phyloP scores from a whole-genome alignment of 192 early-diverging fungal genomes.

The Diversispora epigaea region DNA sequence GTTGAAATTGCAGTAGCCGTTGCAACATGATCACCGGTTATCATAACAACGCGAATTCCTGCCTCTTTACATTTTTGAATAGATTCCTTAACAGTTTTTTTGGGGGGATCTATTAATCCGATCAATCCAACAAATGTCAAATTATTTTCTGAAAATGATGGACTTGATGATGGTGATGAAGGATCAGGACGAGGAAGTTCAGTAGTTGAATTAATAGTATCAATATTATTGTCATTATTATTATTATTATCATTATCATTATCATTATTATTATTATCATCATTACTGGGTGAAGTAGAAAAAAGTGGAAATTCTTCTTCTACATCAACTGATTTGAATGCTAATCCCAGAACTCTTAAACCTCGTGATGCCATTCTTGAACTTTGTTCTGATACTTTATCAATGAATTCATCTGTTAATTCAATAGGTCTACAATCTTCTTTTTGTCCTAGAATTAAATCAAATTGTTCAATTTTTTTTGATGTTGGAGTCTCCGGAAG shows the following conservation, averaged over 20 bases:
- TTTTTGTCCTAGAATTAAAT: conserved; percentile 37
- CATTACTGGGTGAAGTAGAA: conserved; percentile 38
- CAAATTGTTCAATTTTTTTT: conserved; percentile 31
- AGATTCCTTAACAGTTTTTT: conserved; percentile 76
- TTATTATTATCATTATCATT: conserved; percentile 46
- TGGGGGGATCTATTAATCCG: conserved; percentile 92
- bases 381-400: conserved; percentile 60
- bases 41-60: conserved; percentile 95
- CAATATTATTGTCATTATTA: too few relatives aligned
- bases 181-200: conserved; percentile 7
- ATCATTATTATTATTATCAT: conserved; percentile 38
- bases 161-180: conserved; percentile 52
- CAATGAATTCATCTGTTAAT: conserved; percentile 62
- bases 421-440: conserved; percentile 36
- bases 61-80: conserved; percentile 84
- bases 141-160: conserved; percentile 61
- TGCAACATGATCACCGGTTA: conserved; percentile 93
- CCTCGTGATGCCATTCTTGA: conserved; percentile 80
- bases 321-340: conserved; percentile 60
- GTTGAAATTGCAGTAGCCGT: conserved; percentile 93
- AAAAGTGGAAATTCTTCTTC: conserved; percentile 29
- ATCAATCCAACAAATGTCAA: conserved; percentile 87
- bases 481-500: conserved; percentile 36
- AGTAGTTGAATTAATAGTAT: too few relatives aligned
- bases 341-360: conserved; percentile 86